These are phyloP conservation scores for Globisporangium viniferum DNA, from an alignment of 352 stramenopile genomes.

Conservation along the genomic window DNA sequence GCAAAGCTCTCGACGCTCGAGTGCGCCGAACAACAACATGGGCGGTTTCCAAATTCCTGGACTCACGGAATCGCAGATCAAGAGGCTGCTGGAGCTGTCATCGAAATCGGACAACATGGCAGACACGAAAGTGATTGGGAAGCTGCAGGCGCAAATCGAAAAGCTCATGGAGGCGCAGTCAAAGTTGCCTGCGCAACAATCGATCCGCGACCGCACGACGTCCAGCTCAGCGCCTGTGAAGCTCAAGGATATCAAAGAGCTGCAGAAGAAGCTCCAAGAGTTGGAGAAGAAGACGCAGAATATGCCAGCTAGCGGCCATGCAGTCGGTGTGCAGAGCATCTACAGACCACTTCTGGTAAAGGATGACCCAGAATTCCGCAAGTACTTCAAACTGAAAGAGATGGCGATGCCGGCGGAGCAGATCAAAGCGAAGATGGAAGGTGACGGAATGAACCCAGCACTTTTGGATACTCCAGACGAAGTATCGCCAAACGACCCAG, in stretches of 20 bases:
- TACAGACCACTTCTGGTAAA: slow-evolving; percentile 68
- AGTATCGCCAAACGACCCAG: slow-evolving; percentile 72
- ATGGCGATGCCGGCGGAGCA: slow-evolving; percentile 78
- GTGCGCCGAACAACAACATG: neutral
- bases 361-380: slow-evolving; percentile 64
- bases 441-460: slow-evolving; percentile 53
- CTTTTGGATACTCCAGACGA: slow-evolving; percentile 71
- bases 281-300: slow-evolving; percentile 72
- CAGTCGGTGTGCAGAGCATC: slow-evolving; percentile 8
- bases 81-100: slow-evolving; percentile 66
- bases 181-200: slow-evolving; percentile 23
- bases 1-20: slow-evolving; percentile 13
- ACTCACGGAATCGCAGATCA: slow-evolving; percentile 59
- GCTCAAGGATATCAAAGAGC: slow-evolving; percentile 69
- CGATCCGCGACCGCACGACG: slow-evolving; percentile 24
- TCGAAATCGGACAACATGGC: slow-evolving; percentile 49
- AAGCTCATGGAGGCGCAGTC: slow-evolving; percentile 55
- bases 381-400: slow-evolving; percentile 84
- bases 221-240: slow-evolving; percentile 44
- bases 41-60: slow-evolving; percentile 42
- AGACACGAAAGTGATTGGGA: slow-evolving; percentile 45
- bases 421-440: slow-evolving; percentile 80
- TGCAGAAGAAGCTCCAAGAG: slow-evolving; percentile 71
- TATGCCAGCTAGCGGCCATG: slow-evolving; percentile 14
- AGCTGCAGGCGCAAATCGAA: slow-evolving; percentile 71